Percentiles rank a stretch among this genome's conserved stretches.
phyloP scores from a whole-genome alignment of 768 basidiomycete species.

The Leucogyrophana mollusca region DNA sequence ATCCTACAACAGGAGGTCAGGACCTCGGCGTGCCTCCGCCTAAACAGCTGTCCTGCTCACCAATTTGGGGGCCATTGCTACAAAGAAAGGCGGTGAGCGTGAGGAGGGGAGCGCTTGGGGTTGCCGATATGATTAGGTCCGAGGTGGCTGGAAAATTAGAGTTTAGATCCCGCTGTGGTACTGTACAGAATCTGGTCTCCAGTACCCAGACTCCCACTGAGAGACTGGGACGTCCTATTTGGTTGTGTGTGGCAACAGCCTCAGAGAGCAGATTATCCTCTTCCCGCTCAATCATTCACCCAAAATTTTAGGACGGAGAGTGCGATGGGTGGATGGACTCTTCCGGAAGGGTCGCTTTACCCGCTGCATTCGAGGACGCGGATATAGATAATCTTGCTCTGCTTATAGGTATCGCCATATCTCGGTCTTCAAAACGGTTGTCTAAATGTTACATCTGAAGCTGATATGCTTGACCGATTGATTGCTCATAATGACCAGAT shows the following conservation, averaged over 20 bases:
- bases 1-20: conserved; percentile 54
- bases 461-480: conserved; percentile 94
- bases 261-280: background rate
- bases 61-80: conserved; percentile 77
- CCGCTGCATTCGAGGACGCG: conserved; percentile 81
- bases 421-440: conserved; percentile 18
- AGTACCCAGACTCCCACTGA: conserved; percentile 15
- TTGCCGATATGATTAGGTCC: conserved; percentile 7
- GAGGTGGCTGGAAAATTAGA: conserved; percentile 39
- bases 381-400: conserved; percentile 80
- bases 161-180: conserved; percentile 52
- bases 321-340: conserved; percentile 87
- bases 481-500: conserved; percentile 97
- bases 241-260: conserved; percentile 31
- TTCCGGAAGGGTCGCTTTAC: conserved; percentile 74
- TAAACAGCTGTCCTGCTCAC: conserved; percentile 37
- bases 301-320: conserved; percentile 17
- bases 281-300: background rate
- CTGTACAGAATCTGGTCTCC: conserved; percentile 49
- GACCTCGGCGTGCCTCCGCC: background rate
- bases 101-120: conserved; percentile 30
- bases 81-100: conserved; percentile 21
- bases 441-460: conserved; percentile 40
- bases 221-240: conserved; percentile 29
- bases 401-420: conserved; percentile 69